A percentile compares a stretch with the other conserved stretches of the same genome.
These are phyloP conservation scores for Nicotiana benthamiana DNA, from an alignment of 257 asterid species.

Conservation along the genomic window DNA sequence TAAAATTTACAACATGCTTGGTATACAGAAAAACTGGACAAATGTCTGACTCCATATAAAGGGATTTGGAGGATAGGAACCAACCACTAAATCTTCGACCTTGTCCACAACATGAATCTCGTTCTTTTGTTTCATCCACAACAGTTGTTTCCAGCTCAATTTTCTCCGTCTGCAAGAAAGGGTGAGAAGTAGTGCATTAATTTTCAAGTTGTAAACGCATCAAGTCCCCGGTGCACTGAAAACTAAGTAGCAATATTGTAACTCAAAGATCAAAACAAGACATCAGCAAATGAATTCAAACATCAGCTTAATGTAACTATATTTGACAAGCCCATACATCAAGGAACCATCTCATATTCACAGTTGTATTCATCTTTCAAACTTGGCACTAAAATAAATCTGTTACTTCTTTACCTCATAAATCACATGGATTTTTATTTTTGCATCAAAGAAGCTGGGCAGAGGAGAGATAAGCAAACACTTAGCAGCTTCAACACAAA, in stretches of 20 bases:
- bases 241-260: neutral
- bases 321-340: neutral
- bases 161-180: constrained; percentile 69
- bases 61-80: constrained; percentile 20
- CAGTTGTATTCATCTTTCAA: neutral
- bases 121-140: constrained; percentile 93
- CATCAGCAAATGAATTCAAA: neutral
- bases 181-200: neutral
- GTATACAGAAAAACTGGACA: neutral
- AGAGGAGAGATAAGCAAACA: neutral
- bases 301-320: neutral
- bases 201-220: neutral
- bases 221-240: neutral
- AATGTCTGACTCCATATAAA: neutral
- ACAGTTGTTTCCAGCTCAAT: constrained; percentile 97
- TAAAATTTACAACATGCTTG: neutral
- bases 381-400: neutral
- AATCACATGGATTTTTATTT: neutral
- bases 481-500: neutral
- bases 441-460: neutral
- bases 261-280: neutral
- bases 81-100: constrained; percentile 95
- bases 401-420: neutral
- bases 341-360: neutral
- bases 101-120: constrained; percentile 85